Conservation (phyloP, 2,329 filamentous ascomycete species). For the Nemania abortiva region DNA sequence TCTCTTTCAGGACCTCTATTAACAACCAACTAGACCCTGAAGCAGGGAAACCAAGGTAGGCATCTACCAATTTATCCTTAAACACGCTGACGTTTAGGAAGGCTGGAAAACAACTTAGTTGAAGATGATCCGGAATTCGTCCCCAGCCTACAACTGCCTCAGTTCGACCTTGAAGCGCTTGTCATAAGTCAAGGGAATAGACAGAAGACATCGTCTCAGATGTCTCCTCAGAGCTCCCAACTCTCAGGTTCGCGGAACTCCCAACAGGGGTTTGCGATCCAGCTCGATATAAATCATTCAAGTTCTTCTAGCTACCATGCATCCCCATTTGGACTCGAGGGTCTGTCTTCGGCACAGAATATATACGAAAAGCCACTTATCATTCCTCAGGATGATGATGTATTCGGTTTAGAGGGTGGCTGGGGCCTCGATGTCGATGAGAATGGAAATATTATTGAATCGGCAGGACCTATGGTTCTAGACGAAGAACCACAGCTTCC, state of each 20-base stretch:
- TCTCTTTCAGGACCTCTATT: slow-evolving; percentile 70
- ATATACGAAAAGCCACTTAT: slow-evolving; percentile 47
- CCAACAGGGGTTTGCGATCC: slow-evolving; percentile 40
- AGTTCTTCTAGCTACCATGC: slow-evolving; percentile 40
- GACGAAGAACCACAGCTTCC: slow-evolving; percentile 62
- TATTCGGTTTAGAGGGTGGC: slow-evolving; percentile 53
- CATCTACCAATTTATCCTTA: neutral
- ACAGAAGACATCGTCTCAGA: slow-evolving; percentile 51
- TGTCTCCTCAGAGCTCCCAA: slow-evolving; percentile 43
- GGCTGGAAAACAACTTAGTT: slow-evolving; percentile 80
- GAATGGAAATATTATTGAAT: slow-evolving; percentile 62
- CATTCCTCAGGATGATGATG: slow-evolving; percentile 51
- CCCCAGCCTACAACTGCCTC: slow-evolving; percentile 72
- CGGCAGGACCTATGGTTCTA: slow-evolving; percentile 43
- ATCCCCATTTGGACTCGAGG: slow-evolving; percentile 46
- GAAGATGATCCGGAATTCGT: slow-evolving; percentile 86
- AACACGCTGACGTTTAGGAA: slow-evolving; percentile 53
- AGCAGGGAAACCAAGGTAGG: slow-evolving; percentile 79
- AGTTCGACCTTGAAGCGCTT: slow-evolving; percentile 64
- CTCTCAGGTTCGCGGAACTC: slow-evolving; percentile 40
- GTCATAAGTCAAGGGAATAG: slow-evolving; percentile 51
- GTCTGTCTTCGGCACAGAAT: slow-evolving; percentile 49
- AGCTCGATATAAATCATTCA: slow-evolving; percentile 46
- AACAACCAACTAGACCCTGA: slow-evolving; percentile 74
- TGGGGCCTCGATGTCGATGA: slow-evolving; percentile 64